Evolutionary conservation across 83 land plant genomes (phyloP).

Genomic region (Larix sibirica): DNA sequence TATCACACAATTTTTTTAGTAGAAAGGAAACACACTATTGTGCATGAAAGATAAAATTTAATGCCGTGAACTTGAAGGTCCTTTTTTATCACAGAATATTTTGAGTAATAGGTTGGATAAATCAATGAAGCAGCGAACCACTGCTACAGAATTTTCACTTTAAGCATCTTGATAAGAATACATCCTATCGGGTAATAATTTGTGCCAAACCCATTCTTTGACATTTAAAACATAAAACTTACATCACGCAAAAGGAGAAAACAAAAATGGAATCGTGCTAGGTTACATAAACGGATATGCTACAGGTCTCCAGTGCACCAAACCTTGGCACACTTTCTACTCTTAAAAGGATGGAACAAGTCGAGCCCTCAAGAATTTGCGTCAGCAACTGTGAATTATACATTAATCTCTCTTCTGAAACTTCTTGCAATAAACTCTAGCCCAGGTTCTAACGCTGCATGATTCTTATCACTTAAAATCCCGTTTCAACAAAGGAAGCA

Average conservation of each 20-base stretch:
- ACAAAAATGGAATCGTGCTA: background rate
- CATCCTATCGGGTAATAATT: background rate
- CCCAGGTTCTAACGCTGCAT: background rate
- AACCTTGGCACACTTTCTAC: background rate
- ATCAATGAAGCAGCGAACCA: too few species aligned
- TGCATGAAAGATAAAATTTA: too few species aligned
- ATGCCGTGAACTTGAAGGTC: too few species aligned
- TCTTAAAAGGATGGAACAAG: background rate
- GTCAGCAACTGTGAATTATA: background rate
- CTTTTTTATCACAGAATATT: too few species aligned
- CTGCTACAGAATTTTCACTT: too few species aligned
- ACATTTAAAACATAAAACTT: background rate
- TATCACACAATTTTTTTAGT: too few species aligned
- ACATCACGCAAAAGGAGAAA: background rate
- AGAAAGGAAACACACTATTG: too few species aligned
- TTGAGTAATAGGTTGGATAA: too few species aligned
- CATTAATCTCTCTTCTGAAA: background rate
- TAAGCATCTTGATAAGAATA: too few species aligned
- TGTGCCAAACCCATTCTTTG: background rate
- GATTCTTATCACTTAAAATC: background rate
- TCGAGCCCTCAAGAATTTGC: background rate
- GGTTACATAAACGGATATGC: background rate
- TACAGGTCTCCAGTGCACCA: background rate
- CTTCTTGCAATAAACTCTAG: background rate
- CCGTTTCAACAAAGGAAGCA: too few species aligned